phyloP scores from a whole-genome alignment of 192 early-diverging fungal genomes.

The Ambispora gerdemannii region DNA sequence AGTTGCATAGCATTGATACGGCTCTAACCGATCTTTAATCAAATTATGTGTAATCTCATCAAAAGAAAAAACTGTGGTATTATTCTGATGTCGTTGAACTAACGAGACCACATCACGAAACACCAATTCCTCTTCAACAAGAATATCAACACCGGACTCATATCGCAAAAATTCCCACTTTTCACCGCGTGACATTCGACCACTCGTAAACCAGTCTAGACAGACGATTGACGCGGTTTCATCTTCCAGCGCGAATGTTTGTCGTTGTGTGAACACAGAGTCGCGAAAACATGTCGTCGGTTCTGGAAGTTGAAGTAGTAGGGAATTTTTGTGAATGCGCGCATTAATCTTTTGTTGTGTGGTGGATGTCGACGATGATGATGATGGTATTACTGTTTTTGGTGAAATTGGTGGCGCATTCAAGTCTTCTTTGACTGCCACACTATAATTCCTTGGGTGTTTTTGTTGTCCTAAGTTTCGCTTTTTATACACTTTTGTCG shows the following conservation, averaged over 20 bases:
- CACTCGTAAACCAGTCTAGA: slow-evolving; percentile 84
- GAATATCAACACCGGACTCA: slow-evolving; percentile 39
- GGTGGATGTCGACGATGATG: background rate
- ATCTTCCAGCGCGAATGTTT: slow-evolving; percentile 44
- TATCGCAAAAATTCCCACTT: slow-evolving; percentile 63
- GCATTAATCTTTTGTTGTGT: slow-evolving; percentile 49
- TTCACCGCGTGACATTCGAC: slow-evolving; percentile 70
- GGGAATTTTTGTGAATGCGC: slow-evolving; percentile 38
- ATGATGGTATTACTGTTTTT: background rate
- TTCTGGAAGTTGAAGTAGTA: slow-evolving; percentile 68
- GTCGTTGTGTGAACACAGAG: slow-evolving; percentile 62
- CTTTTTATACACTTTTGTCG: slow-evolving; percentile 73
- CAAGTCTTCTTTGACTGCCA: background rate
- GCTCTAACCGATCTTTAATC: slow-evolving; percentile 42
- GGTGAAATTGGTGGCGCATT: background rate
- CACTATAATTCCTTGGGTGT: slow-evolving; percentile 23
- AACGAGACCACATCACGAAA: slow-evolving; percentile 54
- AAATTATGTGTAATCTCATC: slow-evolving; percentile 14
- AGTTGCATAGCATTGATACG: slow-evolving; percentile 60
- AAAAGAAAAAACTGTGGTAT: background rate
- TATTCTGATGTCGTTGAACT: slow-evolving; percentile 40
- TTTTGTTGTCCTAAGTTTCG: too few species aligned
- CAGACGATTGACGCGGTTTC: slow-evolving; percentile 58
- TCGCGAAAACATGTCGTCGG: slow-evolving; percentile 73
- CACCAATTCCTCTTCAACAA: slow-evolving; percentile 31